Percentiles rank a stretch among this genome's conserved stretches.
Evolutionary conservation across 768 basidiomycete species (phyloP).

Genomic region (Leccinum longicurvipes): DNA sequence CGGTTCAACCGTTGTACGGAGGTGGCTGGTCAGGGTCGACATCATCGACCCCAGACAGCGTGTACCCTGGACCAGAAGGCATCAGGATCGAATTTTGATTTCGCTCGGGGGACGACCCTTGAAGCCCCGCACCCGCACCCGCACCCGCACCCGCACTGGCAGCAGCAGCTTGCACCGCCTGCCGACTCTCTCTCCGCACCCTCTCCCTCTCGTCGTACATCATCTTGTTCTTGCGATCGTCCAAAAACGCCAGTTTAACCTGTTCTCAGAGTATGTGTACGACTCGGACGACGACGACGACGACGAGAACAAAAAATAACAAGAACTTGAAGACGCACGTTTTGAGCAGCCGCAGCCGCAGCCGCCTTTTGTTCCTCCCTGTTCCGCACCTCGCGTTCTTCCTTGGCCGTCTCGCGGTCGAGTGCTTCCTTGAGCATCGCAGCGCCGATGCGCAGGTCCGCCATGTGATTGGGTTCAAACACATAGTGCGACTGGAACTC

Average conservation of each 20-base stretch:
- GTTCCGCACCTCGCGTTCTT: conserved; percentile 44
- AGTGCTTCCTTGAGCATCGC: conserved; percentile 63
- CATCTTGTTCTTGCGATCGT: conserved; percentile 64
- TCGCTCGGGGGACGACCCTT: neutral
- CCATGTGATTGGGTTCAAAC: conserved; percentile 51
- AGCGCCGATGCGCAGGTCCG: conserved; percentile 60
- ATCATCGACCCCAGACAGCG: conserved; percentile 6
- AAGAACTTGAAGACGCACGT: conserved; percentile 36
- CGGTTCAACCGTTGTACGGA: conserved; percentile 15
- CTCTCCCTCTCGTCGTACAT: conserved; percentile 58
- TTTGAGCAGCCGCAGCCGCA: conserved; percentile 49
- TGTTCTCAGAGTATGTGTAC: conserved; percentile 22
- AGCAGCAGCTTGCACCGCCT: conserved; percentile 16
- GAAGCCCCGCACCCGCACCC: neutral
- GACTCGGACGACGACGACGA: neutral
- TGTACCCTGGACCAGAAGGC: conserved; percentile 24
- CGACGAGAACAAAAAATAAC: neutral
- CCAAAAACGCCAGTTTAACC: conserved; percentile 78
- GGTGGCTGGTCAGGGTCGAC: conserved; percentile 18
- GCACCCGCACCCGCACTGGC: no score
- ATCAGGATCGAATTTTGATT: conserved; percentile 9
- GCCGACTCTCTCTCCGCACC: conserved; percentile 43
- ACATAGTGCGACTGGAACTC: conserved; percentile 73
- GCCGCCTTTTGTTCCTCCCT: conserved; percentile 61
- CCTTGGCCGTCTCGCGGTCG: conserved; percentile 45